Base-by-base conservation (phyloP, 1,284 basidiomycete genomes). In the Ceraceosorus bombacis region DNA sequence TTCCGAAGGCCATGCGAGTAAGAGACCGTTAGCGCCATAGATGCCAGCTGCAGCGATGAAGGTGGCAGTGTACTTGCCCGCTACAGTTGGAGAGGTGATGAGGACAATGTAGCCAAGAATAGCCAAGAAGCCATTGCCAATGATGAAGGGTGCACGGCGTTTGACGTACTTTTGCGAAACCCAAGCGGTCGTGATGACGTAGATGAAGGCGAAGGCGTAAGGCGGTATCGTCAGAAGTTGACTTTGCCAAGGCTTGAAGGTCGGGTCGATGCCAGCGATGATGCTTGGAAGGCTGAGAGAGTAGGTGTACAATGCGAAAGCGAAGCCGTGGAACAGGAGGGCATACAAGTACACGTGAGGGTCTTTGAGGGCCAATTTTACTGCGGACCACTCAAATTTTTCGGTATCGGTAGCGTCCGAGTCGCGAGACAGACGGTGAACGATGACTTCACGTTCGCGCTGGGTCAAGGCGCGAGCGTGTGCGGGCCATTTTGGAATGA, bases 61-160 rank as follows among this genome's bases (percentile, higher is more conserved):
- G 1, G 86, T 81, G 8, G 85, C 83, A 4, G 46, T 57, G 66
- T 87, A 87, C 64, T 84, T 83, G 1, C 81, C 80, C 1, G 82
- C 83, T 36, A 84, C 81, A 79, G 64, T 83, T 39, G 78, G 78
- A 0, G 81, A 82, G 10, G 83, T 74, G 41, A 86, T 78, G 43
- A 87, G 78, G 49, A 87, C 79, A 60, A 86, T 83, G 66, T 88
- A 86, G 80, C 84, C 87, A 8, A 85, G 72, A 59, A 85, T 83
- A 9, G 82, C 82, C 27, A 86, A 71, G 2, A 78, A 62, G 5
- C 83, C 83, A 12, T 82, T 73, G 4, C 77, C 80, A 57, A 85
- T 82, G 70, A 87, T 87, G 72, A 85, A 84, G 1, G 81, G 80
- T 17, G 83, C 85, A 53, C 84, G 80, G 36, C 51, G 84, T 81